A percentile compares a stretch with the other conserved stretches of the same genome.
These are phyloP conservation scores for Fusarium sublunatum DNA, from an alignment of 2,329 filamentous ascomycete genomes.

Conservation along the genomic window DNA sequence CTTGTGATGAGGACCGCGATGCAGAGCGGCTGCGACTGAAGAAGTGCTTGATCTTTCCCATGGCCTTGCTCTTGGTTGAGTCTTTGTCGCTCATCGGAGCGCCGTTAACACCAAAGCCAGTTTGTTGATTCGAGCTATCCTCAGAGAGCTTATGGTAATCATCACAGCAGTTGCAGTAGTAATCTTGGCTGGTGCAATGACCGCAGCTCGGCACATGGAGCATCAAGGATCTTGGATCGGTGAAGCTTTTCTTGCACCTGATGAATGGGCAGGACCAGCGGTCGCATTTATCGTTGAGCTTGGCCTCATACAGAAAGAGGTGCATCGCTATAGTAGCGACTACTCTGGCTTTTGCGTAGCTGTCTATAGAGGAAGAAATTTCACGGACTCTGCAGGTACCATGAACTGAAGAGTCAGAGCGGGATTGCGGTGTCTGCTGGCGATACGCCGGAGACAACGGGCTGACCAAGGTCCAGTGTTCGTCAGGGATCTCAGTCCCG, in stretches of 20 bases:
- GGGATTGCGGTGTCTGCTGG: background rate
- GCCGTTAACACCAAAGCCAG: background rate
- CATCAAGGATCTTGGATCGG: background rate
- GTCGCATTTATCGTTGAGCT: background rate
- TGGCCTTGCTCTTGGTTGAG: constrained; percentile 1
- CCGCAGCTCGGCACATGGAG: background rate
- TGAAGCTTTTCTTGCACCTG: constrained; percentile 6
- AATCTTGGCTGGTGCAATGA: background rate
- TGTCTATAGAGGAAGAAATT: constrained; percentile 2
- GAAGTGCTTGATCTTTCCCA: constrained; percentile 1
- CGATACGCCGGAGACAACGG: background rate
- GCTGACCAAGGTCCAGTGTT: background rate
- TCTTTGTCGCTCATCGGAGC: background rate
- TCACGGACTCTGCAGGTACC: background rate
- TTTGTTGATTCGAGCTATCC: background rate
- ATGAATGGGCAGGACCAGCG: constrained; percentile 9
- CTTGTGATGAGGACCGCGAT: background rate
- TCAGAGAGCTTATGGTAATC: background rate
- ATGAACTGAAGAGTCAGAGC: background rate
- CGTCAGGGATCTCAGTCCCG: background rate
- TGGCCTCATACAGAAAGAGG: background rate
- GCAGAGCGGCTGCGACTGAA: constrained; percentile 7
- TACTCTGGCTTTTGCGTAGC: constrained; percentile 2
- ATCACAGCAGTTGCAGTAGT: constrained; percentile 10
- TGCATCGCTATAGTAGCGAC: constrained; percentile 7